phyloP scores from a whole-genome alignment of 2,329 filamentous ascomycete genomes.

The Talaromyces piceae region DNA sequence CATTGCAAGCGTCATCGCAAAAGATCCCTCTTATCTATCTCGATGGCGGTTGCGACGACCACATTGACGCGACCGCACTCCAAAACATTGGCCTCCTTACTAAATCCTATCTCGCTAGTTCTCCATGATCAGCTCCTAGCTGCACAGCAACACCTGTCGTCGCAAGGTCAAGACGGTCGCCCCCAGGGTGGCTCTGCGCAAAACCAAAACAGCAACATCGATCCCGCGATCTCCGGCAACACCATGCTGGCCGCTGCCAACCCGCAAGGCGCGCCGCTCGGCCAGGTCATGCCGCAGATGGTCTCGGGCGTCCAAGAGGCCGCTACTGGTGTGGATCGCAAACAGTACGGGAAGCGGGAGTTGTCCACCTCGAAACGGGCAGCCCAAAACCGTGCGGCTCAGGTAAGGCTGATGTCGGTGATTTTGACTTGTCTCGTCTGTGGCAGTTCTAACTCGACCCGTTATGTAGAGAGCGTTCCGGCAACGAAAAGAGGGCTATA shows the following conservation, averaged over 20 bases:
- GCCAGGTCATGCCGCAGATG: conserved; percentile 23
- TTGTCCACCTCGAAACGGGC: conserved; percentile 93
- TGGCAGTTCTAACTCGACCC: neutral
- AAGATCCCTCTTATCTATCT: neutral
- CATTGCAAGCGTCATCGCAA: neutral
- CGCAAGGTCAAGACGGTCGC: conserved; percentile 35
- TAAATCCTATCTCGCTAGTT: conserved; percentile 32
- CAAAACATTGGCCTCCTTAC: neutral
- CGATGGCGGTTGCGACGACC: neutral
- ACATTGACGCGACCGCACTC: neutral
- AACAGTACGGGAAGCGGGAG: conserved; percentile 71
- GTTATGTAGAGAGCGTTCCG: conserved; percentile 76
- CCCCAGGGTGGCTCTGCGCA: conserved; percentile 36
- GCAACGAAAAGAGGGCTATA: conserved; percentile 95
- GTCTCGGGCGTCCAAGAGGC: conserved; percentile 25
- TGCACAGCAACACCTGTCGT: conserved; percentile 38
- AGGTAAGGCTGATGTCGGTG: conserved; percentile 51
- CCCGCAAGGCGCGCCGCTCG: conserved; percentile 14
- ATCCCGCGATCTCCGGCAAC: conserved; percentile 50
- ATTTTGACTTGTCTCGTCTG: too few relatives aligned
- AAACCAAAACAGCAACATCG: conserved; percentile 50
- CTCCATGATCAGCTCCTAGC: conserved; percentile 57
- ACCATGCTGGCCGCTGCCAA: conserved; percentile 37
- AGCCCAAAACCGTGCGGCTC: conserved; percentile 91
- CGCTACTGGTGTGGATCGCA: conserved; percentile 51